These are phyloP conservation scores for Sapria himalayana DNA, from an alignment of 345 rosid species.

Conservation along the genomic window DNA sequence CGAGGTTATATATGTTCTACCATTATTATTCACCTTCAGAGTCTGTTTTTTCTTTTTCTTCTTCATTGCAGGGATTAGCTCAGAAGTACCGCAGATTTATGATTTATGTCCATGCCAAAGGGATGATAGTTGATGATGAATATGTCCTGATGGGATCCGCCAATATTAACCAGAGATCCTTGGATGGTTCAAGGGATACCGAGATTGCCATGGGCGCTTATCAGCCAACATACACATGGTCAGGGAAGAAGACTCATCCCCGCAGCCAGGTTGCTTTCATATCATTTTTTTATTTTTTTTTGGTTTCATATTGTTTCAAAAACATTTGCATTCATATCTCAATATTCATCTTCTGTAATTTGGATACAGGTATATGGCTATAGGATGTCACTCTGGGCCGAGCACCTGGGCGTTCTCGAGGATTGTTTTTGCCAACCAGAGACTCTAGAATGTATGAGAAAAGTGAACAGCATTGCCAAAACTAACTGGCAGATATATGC, in stretches of 20 bases:
- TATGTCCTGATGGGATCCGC: slow-evolving; percentile 49
- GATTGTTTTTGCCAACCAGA: slow-evolving; percentile 21
- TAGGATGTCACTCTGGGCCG: slow-evolving; percentile 55
- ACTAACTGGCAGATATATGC: slow-evolving; percentile 33
- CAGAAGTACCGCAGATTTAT: slow-evolving; percentile 32
- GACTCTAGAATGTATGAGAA: slow-evolving; percentile 17
- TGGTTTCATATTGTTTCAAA: not conserved
- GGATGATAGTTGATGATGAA: slow-evolving; percentile 60
- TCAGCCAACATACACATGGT: slow-evolving; percentile 46
- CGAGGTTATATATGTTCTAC: too few species aligned
- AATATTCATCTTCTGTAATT: too few species aligned
- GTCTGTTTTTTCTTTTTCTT: not conserved
- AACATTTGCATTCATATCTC: too few species aligned
- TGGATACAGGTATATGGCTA: slow-evolving; percentile 41
- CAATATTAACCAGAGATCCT: slow-evolving; percentile 58
- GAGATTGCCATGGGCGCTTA: slow-evolving; percentile 63
- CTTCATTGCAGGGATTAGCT: slow-evolving; percentile 17
- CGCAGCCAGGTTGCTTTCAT: slow-evolving; percentile 25
- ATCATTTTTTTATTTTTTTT: not conserved
- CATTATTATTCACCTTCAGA: too few species aligned
- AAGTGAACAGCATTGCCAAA: slow-evolving; percentile 17
- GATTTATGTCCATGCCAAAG: slow-evolving; percentile 63
- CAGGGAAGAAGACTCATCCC: slow-evolving; percentile 24
- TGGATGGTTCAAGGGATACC: slow-evolving; percentile 63
- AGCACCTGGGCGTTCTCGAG: slow-evolving; percentile 32